Base-by-base conservation (phyloP, 257 asterid species). In the Solanum paucissectum region DNA sequence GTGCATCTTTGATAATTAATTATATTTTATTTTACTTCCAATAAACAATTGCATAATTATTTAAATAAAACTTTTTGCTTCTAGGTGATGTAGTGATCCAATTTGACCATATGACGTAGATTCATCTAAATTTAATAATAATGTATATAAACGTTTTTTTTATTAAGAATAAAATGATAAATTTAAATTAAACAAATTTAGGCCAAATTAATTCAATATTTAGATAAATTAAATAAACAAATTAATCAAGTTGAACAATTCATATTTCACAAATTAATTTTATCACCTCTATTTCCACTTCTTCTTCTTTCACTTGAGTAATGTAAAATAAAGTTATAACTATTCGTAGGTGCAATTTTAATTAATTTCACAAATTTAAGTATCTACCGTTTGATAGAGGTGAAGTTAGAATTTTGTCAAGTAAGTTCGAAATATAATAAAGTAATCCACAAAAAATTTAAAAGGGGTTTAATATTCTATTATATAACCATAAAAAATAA, bases 381-480 rank as follows among this genome's bases (percentile, higher is more conserved):
- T 21, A 3, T 58, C 66, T 20, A 58, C 27, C 4, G 0, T 58
- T 2, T 1, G 1, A 58, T 3, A 55, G 4, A 55, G 10, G 11
- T 20, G 25, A 3, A 7, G 4, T 20, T 1, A 55, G 5, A 55
- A 20, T 3, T 55, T 18, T 6, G 18, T 18, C 23, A 55, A 55
- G 10, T 55, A 8, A 18, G 11, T 20, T 55, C 0, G 5, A 55
- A 55, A 20, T 6, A 55, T 55, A 55, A 55, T 18, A 55, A 55
- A 18, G 7, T 49, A 18, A 55, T 6, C 2, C n/a, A 18, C 0
- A 0, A 7, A 2, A 55, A 2, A 0, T 0, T 52, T 6, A 6
- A 52, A 52, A 52, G 0, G 0, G 9, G 0, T 20, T 55, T 2
- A 55, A 55, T 55, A 55, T 55, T 55, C 25, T 55, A 7, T 55